Evolutionary conservation across 1,139 yeast genomes (phyloP).

Genomic region (Fermentozyma sake): DNA sequence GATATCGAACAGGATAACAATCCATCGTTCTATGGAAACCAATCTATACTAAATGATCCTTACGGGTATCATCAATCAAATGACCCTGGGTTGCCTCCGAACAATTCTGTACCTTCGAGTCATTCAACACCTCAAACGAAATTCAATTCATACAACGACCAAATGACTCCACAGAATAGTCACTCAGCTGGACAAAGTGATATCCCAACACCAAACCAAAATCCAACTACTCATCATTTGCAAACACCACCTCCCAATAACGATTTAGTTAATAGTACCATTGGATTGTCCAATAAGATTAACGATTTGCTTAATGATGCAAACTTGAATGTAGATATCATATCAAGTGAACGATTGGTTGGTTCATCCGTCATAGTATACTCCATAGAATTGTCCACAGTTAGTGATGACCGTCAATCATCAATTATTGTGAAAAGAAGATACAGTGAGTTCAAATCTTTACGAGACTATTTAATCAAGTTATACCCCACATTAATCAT

Average conservation of each 20-base stretch:
- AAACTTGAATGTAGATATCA: constrained; percentile 25
- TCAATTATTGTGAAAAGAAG: constrained; percentile 42
- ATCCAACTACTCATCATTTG: background rate
- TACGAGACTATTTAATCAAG: constrained; percentile 40
- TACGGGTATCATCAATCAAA: constrained; percentile 14
- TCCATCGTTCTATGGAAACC: constrained; percentile 41
- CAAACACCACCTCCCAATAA: constrained; percentile 6
- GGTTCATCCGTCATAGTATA: constrained; percentile 41
- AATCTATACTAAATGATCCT: constrained; percentile 25
- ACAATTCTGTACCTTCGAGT: no score
- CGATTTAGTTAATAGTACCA: constrained; percentile 29
- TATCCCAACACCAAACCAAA: background rate
- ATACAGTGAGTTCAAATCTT: constrained; percentile 52
- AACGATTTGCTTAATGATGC: constrained; percentile 25
- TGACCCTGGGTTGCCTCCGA: background rate
- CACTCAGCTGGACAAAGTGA: no score
- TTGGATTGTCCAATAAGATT: constrained; percentile 38
- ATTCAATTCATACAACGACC: no score
- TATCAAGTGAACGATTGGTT: constrained; percentile 34
- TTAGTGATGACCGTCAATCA: constrained; percentile 4
- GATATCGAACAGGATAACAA: constrained; percentile 48
- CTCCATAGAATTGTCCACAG: constrained; percentile 26
- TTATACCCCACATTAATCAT: constrained; percentile 48
- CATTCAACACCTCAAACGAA: background rate
- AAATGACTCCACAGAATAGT: no score